Base-by-base conservation (phyloP, 2,329 filamentous ascomycete genomes). In the Penicillium concentricum region DNA sequence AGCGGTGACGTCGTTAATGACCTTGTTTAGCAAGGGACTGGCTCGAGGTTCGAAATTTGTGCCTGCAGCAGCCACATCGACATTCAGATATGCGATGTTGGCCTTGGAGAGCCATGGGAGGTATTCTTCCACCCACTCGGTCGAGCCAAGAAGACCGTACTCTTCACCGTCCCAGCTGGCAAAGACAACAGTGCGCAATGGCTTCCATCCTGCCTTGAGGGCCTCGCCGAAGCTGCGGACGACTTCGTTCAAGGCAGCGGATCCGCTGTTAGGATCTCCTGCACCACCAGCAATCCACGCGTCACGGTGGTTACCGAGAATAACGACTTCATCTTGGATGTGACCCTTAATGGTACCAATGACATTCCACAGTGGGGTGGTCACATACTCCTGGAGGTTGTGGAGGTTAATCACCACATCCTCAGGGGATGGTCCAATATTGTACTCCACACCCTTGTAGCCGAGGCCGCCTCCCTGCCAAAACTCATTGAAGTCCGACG, bases 81-180 rank as follows among this genome's bases (percentile, higher is more conserved):
- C 85, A 72, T 96, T 96, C 61, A 96, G 75, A 68, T 96, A 96
- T 10, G 91, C 91, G 16, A 96, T 83, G 55, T 87, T 88, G 39
- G 88, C 82, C 4, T 81, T 80, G 2, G 82, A 81, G 13, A 96
- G 82, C 91, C 91, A 96, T 0, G 90, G 88, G 0, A 95, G 75
- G 66, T 90, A 91, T 63, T 96, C 91, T 70, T 96, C 92, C 0
- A 96, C 91, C 91, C 92, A 96, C 70, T 96, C 92, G 0, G 92
- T 96, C 51, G 87, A 91, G 5, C 92, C 92, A 15, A 96, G 74
- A 5, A 96, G 81, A 0, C 89, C 91, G 63, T 96, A 96, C 73
- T 96, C 92, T 74, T 91, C 88, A 32, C 87, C 88, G 61, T 91
- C 88, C 88, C 88, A 91, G 71, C 84, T 88, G 85, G 89, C 92